phyloP scores from a whole-genome alignment of 345 rosid species.

The Lagerstroemia speciosa region DNA sequence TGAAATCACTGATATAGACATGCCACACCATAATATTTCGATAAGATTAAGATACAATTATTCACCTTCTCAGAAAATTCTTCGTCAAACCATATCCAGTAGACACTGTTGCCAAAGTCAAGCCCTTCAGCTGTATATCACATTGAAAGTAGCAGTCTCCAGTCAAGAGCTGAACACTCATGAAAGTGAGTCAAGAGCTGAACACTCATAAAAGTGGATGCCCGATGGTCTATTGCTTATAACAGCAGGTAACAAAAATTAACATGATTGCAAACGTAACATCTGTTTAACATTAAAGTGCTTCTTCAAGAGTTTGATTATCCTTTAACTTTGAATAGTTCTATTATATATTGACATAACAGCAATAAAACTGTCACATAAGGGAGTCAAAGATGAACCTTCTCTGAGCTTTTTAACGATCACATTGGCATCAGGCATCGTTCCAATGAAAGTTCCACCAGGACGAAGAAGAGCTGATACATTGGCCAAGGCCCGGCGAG shows the following conservation, averaged over 20 bases:
- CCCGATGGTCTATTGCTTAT: background rate
- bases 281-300: background rate
- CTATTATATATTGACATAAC: background rate
- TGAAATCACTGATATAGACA: background rate
- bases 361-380: background rate
- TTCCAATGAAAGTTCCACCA: conserved; percentile 84
- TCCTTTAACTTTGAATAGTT: background rate
- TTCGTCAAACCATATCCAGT: conserved; percentile 83
- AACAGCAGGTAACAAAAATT: background rate
- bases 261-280: background rate
- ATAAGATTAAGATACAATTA: background rate
- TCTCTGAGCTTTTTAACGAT: conserved; percentile 74
- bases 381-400: conserved; percentile 31
- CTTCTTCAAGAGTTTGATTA: background rate
- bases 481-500: conserved; percentile 86
- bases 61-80: conserved; percentile 70
- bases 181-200: background rate
- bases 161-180: background rate
- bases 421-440: conserved; percentile 99
- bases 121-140: conserved; percentile 65
- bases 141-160: conserved; percentile 7
- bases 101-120: conserved; percentile 69
- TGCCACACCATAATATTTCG: background rate
- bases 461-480: conserved; percentile 93
- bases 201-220: background rate